Conservation (phyloP, 768 basidiomycete species). For the Lactarius akahatsu region DNA sequence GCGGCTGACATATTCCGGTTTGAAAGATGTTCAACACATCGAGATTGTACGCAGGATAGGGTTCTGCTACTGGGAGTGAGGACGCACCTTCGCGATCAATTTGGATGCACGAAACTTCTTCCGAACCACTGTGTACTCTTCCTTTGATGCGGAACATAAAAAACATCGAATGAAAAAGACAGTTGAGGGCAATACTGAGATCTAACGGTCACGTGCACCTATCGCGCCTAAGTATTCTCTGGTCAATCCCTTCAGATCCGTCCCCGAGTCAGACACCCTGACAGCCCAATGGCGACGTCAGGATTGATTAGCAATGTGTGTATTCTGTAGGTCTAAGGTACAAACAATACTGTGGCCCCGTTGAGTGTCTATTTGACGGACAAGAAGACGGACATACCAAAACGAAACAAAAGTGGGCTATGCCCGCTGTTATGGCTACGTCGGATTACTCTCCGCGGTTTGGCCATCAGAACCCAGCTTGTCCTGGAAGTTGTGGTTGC, state of each 20-base stretch:
- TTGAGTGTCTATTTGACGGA: background rate
- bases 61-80: too few species aligned
- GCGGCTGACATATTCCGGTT: background rate
- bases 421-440: background rate
- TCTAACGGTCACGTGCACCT: background rate
- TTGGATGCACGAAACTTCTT: background rate
- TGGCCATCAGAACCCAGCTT: constrained; percentile 49
- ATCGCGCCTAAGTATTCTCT: background rate
- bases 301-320: background rate
- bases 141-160: background rate
- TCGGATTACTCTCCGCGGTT: constrained; percentile 32
- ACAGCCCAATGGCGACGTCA: background rate
- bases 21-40: background rate
- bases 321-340: constrained; percentile 9
- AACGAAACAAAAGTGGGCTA: background rate
- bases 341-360: background rate
- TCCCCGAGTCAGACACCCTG: background rate
- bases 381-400: background rate
- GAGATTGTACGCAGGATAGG: background rate
- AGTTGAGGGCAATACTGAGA: constrained; percentile 4
- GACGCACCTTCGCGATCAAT: background rate
- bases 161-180: background rate
- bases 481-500: constrained; percentile 73
- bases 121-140: background rate
- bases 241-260: background rate